Evolutionary conservation across 2,329 filamentous ascomycete genomes (phyloP), one percentile per base, ranked within the genome.

Genomic region (Penicillium sp.): DNA sequence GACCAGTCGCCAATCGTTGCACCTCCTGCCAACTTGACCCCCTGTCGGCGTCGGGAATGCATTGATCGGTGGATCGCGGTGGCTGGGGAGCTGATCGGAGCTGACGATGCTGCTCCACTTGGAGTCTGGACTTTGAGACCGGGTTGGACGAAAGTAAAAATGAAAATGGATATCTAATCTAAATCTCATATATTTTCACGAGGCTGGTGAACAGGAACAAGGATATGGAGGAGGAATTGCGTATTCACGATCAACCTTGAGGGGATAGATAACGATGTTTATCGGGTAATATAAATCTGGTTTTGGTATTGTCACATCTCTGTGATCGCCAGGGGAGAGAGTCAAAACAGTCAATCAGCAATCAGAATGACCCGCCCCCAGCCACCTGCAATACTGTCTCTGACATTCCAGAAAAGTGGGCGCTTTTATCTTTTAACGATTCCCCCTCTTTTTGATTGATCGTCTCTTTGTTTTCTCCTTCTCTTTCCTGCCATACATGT

Each of bases 11-110:
- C 58, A 63, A 64, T 63, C 54, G 51, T 61, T 61, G 58, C 57
- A 53, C 43, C 49, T 29, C 39, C 37, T 42, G 46, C 48, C 31
- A 51, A 33, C 45, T 52, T 29, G 52, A 45, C 21, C 53, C 42
- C 43, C 54, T 58, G 60, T 47, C 49, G 47, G 49, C 54, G 54
- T 48, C 50, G 27, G 49, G 57, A 63, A 64, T 65, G 58, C 37
- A 50, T 49, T 52, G 53, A 55, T 52, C 39, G 49, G 54, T 61
- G 58, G 58, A 61, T 58, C 52, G 51, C 26, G 63, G 64, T 66
- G 64, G 64, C 64, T 66, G 64, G 64, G 63, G 52, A 58, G 42
- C 39, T 55, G 60, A 58, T 61, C 49, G 21, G 52, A 62, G 64
- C 59, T 64, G 60, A 61, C 49, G 57, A 56, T 61, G 51, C 45